Evolutionary conservation across 768 basidiomycete genomes (phyloP).

Genomic region (Flagelloscypha sp.): DNA sequence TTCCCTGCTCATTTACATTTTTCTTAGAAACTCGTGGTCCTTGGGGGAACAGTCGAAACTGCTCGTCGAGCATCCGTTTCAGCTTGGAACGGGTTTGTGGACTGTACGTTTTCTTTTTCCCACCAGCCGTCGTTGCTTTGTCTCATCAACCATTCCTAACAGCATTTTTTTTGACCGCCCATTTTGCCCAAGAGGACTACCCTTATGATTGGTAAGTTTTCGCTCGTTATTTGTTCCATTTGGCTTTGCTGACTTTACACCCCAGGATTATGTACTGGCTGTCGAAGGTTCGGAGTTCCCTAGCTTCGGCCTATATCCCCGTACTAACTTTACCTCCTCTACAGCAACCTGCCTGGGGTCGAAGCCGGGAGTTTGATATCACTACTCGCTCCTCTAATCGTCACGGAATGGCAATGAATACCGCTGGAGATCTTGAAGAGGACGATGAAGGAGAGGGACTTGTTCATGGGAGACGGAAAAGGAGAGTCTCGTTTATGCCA

Average conservation of each 20-base stretch:
- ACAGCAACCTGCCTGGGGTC: slow-evolving; percentile 87
- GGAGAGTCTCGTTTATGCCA: slow-evolving; percentile 82
- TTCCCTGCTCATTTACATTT: slow-evolving; percentile 8
- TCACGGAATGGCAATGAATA: slow-evolving; percentile 54
- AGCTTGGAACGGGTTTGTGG: slow-evolving; percentile 85
- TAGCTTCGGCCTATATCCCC: slow-evolving; percentile 4
- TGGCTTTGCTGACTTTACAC: slow-evolving; percentile 4
- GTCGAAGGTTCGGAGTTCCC: slow-evolving; percentile 47
- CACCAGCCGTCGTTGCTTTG: slow-evolving; percentile 1
- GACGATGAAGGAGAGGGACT: slow-evolving; percentile 59
- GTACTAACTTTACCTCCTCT: slow-evolving; percentile 12
- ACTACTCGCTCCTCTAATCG: slow-evolving; percentile 69
- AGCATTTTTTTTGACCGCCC: slow-evolving; percentile 87
- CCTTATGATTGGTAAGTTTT: slow-evolving; percentile 69
- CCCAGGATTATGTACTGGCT: slow-evolving; percentile 90
- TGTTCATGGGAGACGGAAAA: slow-evolving; percentile 63
- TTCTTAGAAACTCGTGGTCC: slow-evolving; percentile 76
- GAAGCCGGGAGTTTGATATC: slow-evolving; percentile 84
- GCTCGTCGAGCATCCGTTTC: slow-evolving; percentile 73
- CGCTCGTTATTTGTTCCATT: slow-evolving; percentile 9
- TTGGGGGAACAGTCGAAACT: slow-evolving; percentile 84
- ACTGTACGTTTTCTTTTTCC: slow-evolving; percentile 45
- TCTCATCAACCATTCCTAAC: slow-evolving; percentile 4
- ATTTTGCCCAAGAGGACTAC: slow-evolving; percentile 83
- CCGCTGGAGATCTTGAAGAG: slow-evolving; percentile 71